Evolutionary conservation across 1,284 basidiomycete genomes (phyloP), one percentile per base, ranked within the genome.

Genomic region (Fistulinella cinereoalba): DNA sequence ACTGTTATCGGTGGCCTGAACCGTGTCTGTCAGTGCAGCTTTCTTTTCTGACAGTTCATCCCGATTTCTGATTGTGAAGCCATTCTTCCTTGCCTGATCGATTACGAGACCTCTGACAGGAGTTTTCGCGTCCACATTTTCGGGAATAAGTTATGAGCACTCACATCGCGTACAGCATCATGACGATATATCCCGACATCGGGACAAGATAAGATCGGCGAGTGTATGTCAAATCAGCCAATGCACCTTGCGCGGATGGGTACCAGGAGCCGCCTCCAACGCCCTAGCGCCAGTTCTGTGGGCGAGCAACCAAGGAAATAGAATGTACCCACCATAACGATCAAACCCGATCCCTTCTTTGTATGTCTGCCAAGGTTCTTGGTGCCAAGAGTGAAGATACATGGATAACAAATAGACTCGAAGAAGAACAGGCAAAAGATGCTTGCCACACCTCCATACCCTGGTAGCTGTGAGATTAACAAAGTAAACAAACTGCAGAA

Each of bases 211-310:
- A 85, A 15, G 82, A 84, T 45, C 68, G 68, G 38, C 72, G 65
- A 43, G 76, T 77, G 55, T 69, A 75, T 51, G 70, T 58, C 53
- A 58, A 58, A 60, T 89, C 83, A 10, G 83, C 83, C 43, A 90
- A 69, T 9, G 77, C 75, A 23, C 77, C 87, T 56, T 89, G 85
- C 11, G 84, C 80, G 1, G 82, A 73, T 1, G 88, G 86, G 66
- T 81, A 87, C 76, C 83, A 85, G 18, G 86, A 85, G 45, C 86
- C 87, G 42, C 86, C 85, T 47, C 80, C 81, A 34, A 88, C 83
- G 51, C 82, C 85, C 74, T 76, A 11, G 19, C n/a, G 21, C 25
- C 43, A 19, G 43, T 5, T 22, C 29, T 18, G 36, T 53, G 23
- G 54, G 28, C 16, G 12, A 38, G 18, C 16, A 15, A 31, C 27